These are phyloP conservation scores for Alisma plantagoaquatica DNA, from an alignment of 106 monocot species.

Conservation along the genomic window DNA sequence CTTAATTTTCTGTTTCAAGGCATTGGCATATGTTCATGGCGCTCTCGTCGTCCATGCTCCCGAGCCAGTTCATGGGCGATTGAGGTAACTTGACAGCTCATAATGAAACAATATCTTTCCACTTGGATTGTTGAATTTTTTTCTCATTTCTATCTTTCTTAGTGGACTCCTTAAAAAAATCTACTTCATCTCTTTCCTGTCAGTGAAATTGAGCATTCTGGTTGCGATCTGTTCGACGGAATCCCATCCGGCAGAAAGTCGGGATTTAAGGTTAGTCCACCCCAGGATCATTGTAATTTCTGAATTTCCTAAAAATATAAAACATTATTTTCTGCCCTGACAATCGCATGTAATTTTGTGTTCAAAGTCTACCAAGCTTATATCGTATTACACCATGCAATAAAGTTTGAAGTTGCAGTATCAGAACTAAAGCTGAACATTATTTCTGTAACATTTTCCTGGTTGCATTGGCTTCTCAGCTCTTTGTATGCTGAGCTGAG, in stretches of 20 bases:
- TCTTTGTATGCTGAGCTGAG: no score
- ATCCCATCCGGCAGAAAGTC: constrained; percentile 90
- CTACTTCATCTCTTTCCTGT: constrained; percentile 6
- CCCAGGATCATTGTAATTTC: neutral
- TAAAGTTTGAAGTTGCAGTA: no score
- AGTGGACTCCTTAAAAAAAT: no score
- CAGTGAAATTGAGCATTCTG: constrained; percentile 90
- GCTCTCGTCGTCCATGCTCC: constrained; percentile 84
- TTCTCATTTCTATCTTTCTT: no score
- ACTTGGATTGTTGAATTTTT: neutral
- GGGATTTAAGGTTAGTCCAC: constrained; percentile 78
- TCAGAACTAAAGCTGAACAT: no score
- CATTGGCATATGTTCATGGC: constrained; percentile 82
- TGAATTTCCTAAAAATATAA: no score
- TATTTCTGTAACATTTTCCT: no score
- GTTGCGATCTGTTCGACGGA: constrained; percentile 45
- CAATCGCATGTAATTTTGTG: no score
- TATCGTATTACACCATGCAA: no score
- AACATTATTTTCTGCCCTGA: no score
- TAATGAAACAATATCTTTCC: neutral
- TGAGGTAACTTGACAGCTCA: constrained; percentile 36
- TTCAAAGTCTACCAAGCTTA: no score
- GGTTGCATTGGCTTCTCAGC: no score
- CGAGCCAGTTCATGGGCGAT: constrained; percentile 89
- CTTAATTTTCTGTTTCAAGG: constrained; percentile 25